Conservation (phyloP, 2,329 filamentous ascomycete genomes). For the Fusarium vanettenii region DNA sequence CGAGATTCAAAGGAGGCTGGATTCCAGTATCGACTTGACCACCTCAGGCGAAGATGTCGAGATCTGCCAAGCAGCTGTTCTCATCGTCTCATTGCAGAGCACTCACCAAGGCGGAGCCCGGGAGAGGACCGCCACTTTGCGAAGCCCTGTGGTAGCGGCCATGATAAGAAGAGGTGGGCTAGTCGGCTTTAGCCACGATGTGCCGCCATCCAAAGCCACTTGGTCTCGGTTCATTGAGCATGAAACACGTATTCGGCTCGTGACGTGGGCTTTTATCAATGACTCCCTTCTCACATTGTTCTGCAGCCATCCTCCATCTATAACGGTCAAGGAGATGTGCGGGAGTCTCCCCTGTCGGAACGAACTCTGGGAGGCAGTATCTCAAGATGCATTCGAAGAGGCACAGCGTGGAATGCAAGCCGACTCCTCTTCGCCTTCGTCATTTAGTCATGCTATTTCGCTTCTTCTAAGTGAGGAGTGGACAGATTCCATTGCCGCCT, state of each 20-base stretch:
- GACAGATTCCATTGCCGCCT: neutral
- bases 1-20: neutral
- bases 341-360: slow-evolving; percentile 21
- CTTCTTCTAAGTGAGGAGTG: slow-evolving; percentile 17
- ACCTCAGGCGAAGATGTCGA: slow-evolving; percentile 7
- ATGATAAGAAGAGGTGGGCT: slow-evolving; percentile 4
- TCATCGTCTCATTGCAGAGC: slow-evolving; percentile 15
- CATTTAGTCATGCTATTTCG: neutral
- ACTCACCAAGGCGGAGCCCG: slow-evolving; percentile 14
- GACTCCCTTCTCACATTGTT: slow-evolving; percentile 17
- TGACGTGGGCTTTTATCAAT: slow-evolving; percentile 22
- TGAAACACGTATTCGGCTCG: slow-evolving; percentile 32
- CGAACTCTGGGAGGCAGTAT: slow-evolving; percentile 24
- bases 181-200: neutral
- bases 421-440: neutral
- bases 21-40: neutral
- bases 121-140: slow-evolving; percentile 4
- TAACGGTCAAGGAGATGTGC: slow-evolving; percentile 24
- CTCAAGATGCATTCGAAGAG: neutral
- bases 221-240: slow-evolving; percentile 19
- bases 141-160: slow-evolving; percentile 12
- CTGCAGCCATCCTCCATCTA: slow-evolving; percentile 21
- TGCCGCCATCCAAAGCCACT: neutral
- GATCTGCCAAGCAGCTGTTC: slow-evolving; percentile 20
- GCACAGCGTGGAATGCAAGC: neutral